Percentiles rank a stretch among this genome's conserved stretches.
Evolutionary conservation across 148 eudicot species (phyloP).

Genomic region (Polygonum maritimum): DNA sequence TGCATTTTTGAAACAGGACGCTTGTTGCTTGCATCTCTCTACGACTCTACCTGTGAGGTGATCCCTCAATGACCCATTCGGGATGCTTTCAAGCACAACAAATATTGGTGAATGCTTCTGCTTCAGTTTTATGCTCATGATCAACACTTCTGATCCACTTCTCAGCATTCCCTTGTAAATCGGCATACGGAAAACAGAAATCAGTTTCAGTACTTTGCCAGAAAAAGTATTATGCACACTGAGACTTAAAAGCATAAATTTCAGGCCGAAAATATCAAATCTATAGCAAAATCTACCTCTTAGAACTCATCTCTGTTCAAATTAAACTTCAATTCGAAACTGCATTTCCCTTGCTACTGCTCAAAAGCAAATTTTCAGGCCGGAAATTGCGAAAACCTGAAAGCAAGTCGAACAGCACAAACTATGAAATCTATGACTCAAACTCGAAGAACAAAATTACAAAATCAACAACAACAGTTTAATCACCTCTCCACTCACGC

Average conservation of each 20-base stretch:
- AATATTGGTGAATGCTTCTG: too few relatives aligned
- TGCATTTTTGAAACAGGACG: too few relatives aligned
- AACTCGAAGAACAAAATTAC: too few relatives aligned
- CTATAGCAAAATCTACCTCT: background rate
- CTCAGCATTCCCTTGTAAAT: slow-evolving; percentile 62
- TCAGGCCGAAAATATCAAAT: background rate
- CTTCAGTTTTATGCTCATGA: too few relatives aligned
- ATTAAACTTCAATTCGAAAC: background rate
- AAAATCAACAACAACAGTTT: background rate
- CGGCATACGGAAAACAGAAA: too few relatives aligned
- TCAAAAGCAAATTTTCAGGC: background rate
- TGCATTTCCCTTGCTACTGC: background rate
- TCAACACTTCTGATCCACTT: too few relatives aligned
- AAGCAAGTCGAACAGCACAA: background rate
- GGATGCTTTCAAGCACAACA: too few relatives aligned
- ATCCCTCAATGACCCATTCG: too few relatives aligned
- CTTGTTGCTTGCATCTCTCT: too few relatives aligned
- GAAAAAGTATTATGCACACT: too few relatives aligned
- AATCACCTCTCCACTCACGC: background rate
- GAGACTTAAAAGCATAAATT: background rate
- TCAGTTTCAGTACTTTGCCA: background rate
- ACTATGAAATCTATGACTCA: background rate
- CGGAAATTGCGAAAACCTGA: background rate
- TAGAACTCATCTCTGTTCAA: background rate
- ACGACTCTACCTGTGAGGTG: too few relatives aligned